Base-by-base conservation (phyloP, 2,329 filamentous ascomycete species). In the Pyrenophora seminiperda region DNA sequence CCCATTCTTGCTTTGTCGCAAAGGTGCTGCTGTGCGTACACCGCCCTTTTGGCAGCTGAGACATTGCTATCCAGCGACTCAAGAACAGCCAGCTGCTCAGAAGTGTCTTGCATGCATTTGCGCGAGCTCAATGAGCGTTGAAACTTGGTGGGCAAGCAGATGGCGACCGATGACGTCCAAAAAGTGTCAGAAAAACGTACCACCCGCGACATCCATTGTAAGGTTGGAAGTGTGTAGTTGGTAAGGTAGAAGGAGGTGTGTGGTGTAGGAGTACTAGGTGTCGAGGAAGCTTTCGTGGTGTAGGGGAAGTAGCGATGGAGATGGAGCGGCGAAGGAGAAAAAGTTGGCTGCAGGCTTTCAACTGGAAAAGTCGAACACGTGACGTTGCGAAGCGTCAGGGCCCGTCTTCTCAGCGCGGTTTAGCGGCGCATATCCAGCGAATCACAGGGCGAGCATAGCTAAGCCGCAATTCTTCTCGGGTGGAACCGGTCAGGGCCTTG, bases 151-250 rank as follows among this genome's bases (percentile, higher is more conserved):
- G 43, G 56, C 63, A 65, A 56, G 56, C 57, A 39, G 60, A 32
- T 43, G 38, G 46, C 36, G 31, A 38, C 62, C 58, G 50, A 68
- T 69, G 67, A 66, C 69, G 64, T 70, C 58, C 58, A 59, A 39
- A 58, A 7, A 60, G 54, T 53, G 39, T 42, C 33, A 53, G 43
- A 51, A 47, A 49, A 62, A 72, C 72, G 48, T 73, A 75, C 72
- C 72, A 42, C 60, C 46, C 61, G 71, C 69, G 67, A 71, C 71
- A 67, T 70, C 71, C 72, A 75, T 75, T 68, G 52, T 73, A 69
- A 61, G 54, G 47, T 44, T 58, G 57, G 53, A 59, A 33, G 52
- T 56, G 39, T 49, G 32, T 24, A 32, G 32, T 41, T 42, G 59
- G 45, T 50, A 44, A 38, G 31, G 45, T 17, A 18, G 18, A 31